These are phyloP conservation scores for Pyrenophora graminea DNA, from an alignment of 2,329 filamentous ascomycete genomes.

Conservation along the genomic window DNA sequence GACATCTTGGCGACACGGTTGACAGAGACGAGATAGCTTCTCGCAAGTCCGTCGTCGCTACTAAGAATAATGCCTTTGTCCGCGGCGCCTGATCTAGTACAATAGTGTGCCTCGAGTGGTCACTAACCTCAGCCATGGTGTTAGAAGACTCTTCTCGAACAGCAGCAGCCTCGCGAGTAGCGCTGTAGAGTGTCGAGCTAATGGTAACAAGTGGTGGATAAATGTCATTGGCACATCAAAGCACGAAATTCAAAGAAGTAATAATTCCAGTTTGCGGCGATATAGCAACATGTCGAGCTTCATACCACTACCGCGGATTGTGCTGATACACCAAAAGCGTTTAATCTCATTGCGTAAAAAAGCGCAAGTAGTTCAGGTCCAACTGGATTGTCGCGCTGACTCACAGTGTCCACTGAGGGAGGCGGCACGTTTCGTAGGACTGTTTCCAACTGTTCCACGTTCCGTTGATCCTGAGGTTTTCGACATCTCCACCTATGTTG, in stretches of 20 bases:
- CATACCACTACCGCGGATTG: too few species aligned
- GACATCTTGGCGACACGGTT: conserved; percentile 5
- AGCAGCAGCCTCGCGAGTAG: not conserved
- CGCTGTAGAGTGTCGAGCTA: not conserved
- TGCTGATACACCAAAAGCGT: too few species aligned
- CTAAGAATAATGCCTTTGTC: not conserved
- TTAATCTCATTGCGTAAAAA: too few species aligned
- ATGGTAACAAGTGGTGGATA: not conserved
- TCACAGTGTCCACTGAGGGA: not conserved
- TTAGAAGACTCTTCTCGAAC: not conserved
- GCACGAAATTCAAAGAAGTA: too few species aligned
- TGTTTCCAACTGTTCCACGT: too few species aligned
- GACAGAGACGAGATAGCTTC: not conserved
- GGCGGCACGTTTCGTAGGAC: too few species aligned
- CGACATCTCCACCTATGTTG: too few species aligned
- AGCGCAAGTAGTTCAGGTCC: too few species aligned
- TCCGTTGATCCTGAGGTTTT: not conserved
- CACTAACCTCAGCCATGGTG: not conserved
- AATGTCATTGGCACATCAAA: not conserved
- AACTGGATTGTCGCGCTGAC: not conserved
- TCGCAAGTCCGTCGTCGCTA: too few species aligned
- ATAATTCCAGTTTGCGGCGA: too few species aligned
- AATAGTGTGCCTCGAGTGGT: not conserved
- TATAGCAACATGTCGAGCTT: too few species aligned
- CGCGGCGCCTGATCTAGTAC: not conserved